Percentiles rank a stretch among this genome's conserved stretches.
phyloP scores from a whole-genome alignment of 2,329 filamentous ascomycete genomes.

The Dactylellina haptotyla region DNA sequence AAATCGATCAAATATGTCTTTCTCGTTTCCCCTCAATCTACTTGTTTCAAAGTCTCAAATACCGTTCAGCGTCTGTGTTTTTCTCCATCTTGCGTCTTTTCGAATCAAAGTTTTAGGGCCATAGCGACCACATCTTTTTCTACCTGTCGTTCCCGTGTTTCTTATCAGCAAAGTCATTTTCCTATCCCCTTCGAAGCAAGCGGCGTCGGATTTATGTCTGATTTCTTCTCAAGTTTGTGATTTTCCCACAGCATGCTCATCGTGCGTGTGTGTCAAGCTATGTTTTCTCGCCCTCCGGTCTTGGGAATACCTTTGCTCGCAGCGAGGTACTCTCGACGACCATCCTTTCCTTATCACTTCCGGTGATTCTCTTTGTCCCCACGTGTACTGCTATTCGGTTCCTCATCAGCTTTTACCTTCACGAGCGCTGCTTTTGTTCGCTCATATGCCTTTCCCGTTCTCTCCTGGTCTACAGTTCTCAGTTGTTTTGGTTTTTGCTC shows the following conservation, averaged over 20 bases:
- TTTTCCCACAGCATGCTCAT: slow-evolving; percentile 12
- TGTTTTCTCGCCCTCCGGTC: slow-evolving; percentile 53
- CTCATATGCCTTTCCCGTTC: slow-evolving; percentile 1
- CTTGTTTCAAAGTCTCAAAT: slow-evolving; percentile 18
- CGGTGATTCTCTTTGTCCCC: slow-evolving; percentile 44
- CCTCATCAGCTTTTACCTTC: background rate
- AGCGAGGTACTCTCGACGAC: slow-evolving; percentile 11
- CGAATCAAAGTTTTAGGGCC: slow-evolving; percentile 30
- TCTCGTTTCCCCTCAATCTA: background rate
- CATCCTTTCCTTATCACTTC: slow-evolving; percentile 41
- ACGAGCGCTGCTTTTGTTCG: slow-evolving; percentile 23
- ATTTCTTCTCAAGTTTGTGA: background rate
- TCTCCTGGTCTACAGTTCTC: too few species aligned
- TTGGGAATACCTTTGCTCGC: slow-evolving; percentile 8
- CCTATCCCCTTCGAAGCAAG: slow-evolving; percentile 34
- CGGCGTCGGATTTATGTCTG: slow-evolving; percentile 32
- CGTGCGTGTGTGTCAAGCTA: slow-evolving; percentile 38
- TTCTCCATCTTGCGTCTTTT: slow-evolving; percentile 3
- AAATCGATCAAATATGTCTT: slow-evolving; percentile 4
- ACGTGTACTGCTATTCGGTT: slow-evolving; percentile 13
- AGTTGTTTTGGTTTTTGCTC: slow-evolving; percentile 6
- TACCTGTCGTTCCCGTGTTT: slow-evolving; percentile 34
- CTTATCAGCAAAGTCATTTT: slow-evolving; percentile 31
- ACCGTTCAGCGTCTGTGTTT: slow-evolving; percentile 39
- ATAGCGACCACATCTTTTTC: slow-evolving; percentile 53